These are phyloP conservation scores for Podosphaera leucotricha DNA, from an alignment of 2,329 filamentous ascomycete species.

Conservation along the genomic window DNA sequence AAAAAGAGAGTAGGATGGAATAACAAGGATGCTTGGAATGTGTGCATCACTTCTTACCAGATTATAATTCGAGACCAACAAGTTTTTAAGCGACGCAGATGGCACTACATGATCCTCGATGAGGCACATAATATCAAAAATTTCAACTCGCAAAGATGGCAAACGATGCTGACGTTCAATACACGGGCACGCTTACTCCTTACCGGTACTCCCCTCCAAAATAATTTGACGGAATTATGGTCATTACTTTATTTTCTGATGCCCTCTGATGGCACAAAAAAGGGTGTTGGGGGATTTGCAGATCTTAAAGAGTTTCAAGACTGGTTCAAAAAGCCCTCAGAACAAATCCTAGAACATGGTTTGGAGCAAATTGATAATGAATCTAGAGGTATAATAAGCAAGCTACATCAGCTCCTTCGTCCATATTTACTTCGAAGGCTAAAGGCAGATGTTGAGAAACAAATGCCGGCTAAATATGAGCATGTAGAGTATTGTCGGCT, in stretches of 20 bases:
- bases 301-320: conserved; percentile 90
- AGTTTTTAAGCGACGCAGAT: conserved; percentile 73
- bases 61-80: conserved; percentile 84
- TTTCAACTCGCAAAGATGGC: conserved; percentile 94
- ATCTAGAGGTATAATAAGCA: conserved; percentile 71
- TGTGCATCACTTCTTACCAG: conserved; percentile 94
- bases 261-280: conserved; percentile 51
- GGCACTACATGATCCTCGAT: conserved; percentile 97
- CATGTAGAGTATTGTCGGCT: conserved; percentile 89
- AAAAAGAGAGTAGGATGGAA: conserved; percentile 84
- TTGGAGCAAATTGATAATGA: conserved; percentile 87
- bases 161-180: conserved; percentile 81
- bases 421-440: conserved; percentile 77
- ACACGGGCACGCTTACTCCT: conserved; percentile 69
- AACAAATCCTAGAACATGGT: conserved; percentile 87
- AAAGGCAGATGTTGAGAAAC: conserved; percentile 94
- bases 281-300: conserved; percentile 71
- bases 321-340: conserved; percentile 86
- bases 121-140: conserved; percentile 99
- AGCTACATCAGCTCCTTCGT: conserved; percentile 79
- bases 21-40: conserved; percentile 84
- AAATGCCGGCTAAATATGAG: conserved; percentile 96
- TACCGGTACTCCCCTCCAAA: conserved; percentile 87
- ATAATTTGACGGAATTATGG: conserved; percentile 93
- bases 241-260: conserved; percentile 91